phyloP scores from a whole-genome alignment of 352 stramenopile genomes.

The Pythium biforme region DNA sequence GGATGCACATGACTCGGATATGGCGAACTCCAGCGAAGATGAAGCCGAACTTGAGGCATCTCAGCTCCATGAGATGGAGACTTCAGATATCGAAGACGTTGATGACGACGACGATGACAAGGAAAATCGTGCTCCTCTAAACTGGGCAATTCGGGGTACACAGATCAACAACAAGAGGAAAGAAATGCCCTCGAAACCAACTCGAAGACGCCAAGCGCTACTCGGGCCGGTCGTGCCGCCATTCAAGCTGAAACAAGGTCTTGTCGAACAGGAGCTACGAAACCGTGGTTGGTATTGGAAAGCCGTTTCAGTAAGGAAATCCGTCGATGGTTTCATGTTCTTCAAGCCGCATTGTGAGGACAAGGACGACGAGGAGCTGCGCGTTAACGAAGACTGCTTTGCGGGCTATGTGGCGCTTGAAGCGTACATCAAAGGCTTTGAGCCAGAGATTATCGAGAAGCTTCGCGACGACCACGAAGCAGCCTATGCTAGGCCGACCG shows the following conservation, averaged over 20 bases:
- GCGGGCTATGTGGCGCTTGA: constrained; percentile 42
- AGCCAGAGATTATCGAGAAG: constrained; percentile 42
- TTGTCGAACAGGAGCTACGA: constrained; percentile 54
- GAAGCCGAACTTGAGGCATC: background rate
- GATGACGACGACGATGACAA: background rate
- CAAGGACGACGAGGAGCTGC: constrained; percentile 29
- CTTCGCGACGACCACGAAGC: constrained; percentile 41
- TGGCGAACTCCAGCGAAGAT: background rate
- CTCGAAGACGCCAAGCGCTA: background rate
- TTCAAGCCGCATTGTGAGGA: constrained; percentile 49
- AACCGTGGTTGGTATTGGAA: constrained; percentile 72
- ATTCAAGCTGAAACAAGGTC: constrained; percentile 64
- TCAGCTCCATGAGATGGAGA: background rate
- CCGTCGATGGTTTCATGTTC: constrained; percentile 46
- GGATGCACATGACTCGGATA: constrained; percentile 3
- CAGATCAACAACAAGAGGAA: background rate
- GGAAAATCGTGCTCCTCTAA: background rate
- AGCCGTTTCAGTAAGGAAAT: constrained; percentile 12
- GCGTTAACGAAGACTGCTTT: constrained; percentile 49
- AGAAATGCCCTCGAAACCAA: background rate
- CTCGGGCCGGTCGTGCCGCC: constrained; percentile 31
- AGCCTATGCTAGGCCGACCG: background rate
- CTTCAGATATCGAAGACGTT: constrained; percentile 31
- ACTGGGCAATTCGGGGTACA: background rate
- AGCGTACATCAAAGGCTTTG: constrained; percentile 38